A percentile compares a stretch with the other conserved stretches of the same genome.
Evolutionary conservation across 306 rosid species (phyloP).

Genomic region (Rosa chinensis): DNA sequence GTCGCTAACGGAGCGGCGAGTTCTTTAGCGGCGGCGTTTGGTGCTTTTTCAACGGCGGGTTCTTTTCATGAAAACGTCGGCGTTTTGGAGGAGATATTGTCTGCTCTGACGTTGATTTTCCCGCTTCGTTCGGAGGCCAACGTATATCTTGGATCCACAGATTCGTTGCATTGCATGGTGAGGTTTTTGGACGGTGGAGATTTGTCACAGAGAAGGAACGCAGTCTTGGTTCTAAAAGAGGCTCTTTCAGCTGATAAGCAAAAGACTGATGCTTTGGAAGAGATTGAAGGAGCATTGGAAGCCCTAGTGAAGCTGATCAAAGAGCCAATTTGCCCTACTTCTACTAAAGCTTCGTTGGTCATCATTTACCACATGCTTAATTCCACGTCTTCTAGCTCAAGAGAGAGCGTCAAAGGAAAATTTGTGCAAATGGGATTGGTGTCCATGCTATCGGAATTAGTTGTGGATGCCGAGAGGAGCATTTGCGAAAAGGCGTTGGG

Average conservation of each 20-base stretch:
- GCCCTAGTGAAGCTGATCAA: slow-evolving; percentile 36
- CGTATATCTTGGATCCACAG: slow-evolving; percentile 20
- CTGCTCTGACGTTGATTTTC: slow-evolving; percentile 28
- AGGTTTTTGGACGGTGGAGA: slow-evolving; percentile 43
- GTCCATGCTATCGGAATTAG: slow-evolving; percentile 26
- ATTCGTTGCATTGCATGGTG: slow-evolving; percentile 38
- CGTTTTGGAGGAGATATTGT: slow-evolving; percentile 41
- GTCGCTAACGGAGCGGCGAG: slow-evolving; percentile 26
- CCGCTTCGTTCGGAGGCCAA: slow-evolving; percentile 42
- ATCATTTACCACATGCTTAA: slow-evolving; percentile 30
- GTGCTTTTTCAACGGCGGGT: slow-evolving; percentile 17
- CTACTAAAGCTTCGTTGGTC: slow-evolving; percentile 42
- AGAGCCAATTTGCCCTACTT: slow-evolving; percentile 42
- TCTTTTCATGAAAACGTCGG: slow-evolving; percentile 10
- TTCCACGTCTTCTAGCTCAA: not conserved
- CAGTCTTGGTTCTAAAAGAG: slow-evolving; percentile 39
- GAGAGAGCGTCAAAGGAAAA: slow-evolving; percentile 11
- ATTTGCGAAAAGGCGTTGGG: slow-evolving; percentile 42
- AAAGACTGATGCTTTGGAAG: not conserved
- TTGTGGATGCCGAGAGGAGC: slow-evolving; percentile 37
- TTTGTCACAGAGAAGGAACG: slow-evolving; percentile 30
- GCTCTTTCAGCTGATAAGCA: slow-evolving; percentile 26
- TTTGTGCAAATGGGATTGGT: slow-evolving; percentile 34
- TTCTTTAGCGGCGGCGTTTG: slow-evolving; percentile 32
- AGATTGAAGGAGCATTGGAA: slow-evolving; percentile 35